Evolutionary conservation across 2,329 filamentous ascomycete species (phyloP).

Genomic region (Paecilomyces fulvus): DNA sequence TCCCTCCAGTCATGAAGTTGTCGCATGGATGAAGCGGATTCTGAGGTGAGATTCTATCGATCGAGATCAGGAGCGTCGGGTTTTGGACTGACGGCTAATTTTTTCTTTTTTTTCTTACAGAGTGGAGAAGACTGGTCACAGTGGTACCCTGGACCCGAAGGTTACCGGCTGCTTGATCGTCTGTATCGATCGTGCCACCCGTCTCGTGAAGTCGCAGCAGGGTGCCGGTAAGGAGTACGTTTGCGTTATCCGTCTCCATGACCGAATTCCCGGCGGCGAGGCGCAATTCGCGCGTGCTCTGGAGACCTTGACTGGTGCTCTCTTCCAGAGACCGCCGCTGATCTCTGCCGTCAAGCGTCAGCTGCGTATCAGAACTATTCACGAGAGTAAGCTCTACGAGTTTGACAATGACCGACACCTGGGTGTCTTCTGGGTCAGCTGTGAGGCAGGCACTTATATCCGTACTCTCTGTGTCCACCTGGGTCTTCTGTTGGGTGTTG

Average conservation of each 20-base stretch:
- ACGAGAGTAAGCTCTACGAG: slow-evolving; percentile 93
- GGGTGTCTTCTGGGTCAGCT: slow-evolving; percentile 98
- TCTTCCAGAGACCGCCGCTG: slow-evolving; percentile 93
- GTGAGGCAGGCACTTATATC: slow-evolving; percentile 97
- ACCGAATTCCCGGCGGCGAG: slow-evolving; percentile 88
- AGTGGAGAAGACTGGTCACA: slow-evolving; percentile 95
- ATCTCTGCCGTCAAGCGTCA: slow-evolving; percentile 99
- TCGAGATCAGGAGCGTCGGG: neutral
- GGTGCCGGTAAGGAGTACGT: slow-evolving; percentile 99
- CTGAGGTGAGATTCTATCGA: slow-evolving; percentile 55
- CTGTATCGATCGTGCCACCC: slow-evolving; percentile 91
- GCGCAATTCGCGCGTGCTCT: slow-evolving; percentile 87
- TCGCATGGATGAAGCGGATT: slow-evolving; percentile 98
- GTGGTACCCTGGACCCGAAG: slow-evolving; percentile 95
- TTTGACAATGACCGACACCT: slow-evolving; percentile 98
- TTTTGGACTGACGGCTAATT: neutral
- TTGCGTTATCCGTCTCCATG: slow-evolving; percentile 87
- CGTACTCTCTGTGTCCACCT: slow-evolving; percentile 95
- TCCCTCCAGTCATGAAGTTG: slow-evolving; percentile 95
- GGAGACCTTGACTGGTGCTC: slow-evolving; percentile 89
- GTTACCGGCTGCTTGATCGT: slow-evolving; percentile 94
- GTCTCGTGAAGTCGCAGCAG: slow-evolving; percentile 97
- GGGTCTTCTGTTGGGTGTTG: slow-evolving; percentile 68
- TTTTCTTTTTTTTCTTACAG: slow-evolving; percentile 35
- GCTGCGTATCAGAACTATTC: slow-evolving; percentile 93